Percentiles rank a stretch among this genome's conserved stretches.
phyloP scores from a whole-genome alignment of 208 protist genomes.

The Crithidia brevicula region DNA sequence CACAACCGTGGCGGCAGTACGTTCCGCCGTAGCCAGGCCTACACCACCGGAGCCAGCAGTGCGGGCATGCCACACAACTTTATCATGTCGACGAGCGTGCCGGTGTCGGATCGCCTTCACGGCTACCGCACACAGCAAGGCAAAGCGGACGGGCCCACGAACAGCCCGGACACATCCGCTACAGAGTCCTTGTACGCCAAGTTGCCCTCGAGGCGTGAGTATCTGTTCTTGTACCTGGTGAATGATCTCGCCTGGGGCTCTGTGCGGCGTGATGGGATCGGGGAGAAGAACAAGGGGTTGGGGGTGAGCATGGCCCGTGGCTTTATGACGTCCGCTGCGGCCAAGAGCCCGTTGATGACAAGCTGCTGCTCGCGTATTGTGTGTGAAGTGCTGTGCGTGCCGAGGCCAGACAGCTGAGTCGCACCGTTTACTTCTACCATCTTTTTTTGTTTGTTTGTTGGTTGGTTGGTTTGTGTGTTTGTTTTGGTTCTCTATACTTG shows the following conservation, averaged over 20 bases:
- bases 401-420: not conserved
- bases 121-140: constrained; percentile 3
- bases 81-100: not conserved
- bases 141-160: not conserved
- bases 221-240: constrained; percentile 51
- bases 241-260: constrained; percentile 58
- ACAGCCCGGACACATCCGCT: not conserved
- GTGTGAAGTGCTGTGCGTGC: constrained; percentile 52
- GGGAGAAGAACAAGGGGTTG: constrained; percentile 39
- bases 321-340: constrained; percentile 48
- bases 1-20: constrained; percentile 30
- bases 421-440: not conserved
- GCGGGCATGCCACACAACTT: constrained; percentile 1
- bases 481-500: too few relatives aligned
- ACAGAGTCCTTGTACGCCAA: constrained; percentile 2
- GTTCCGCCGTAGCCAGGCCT: constrained; percentile 12
- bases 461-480: too few relatives aligned
- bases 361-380: constrained; percentile 63
- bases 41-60: not conserved
- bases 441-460: not conserved
- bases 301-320: constrained; percentile 58
- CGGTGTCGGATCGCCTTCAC: constrained; percentile 16
- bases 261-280: constrained; percentile 32
- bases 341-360: constrained; percentile 53
- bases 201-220: constrained; percentile 60